phyloP scores from a whole-genome alignment of 768 basidiomycete genomes.

The Crassisporium funariophilum region DNA sequence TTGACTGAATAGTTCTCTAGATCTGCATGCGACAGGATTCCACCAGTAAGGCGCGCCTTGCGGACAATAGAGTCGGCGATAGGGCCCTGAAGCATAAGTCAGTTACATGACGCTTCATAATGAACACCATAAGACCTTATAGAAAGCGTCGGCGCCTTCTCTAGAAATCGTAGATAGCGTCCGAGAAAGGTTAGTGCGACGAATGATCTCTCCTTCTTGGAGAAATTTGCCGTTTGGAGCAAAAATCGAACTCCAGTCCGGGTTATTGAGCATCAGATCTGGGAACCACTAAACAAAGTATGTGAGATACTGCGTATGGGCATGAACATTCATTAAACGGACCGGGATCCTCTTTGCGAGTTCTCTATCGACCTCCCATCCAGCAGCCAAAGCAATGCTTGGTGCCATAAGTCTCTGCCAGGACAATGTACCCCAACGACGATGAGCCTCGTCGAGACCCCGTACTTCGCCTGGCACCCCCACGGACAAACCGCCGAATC shows the following conservation, averaged over 20 bases:
- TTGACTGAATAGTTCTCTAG: constrained; percentile 68
- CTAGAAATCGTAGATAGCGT: constrained; percentile 76
- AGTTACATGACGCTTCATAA: constrained; percentile 2
- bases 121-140: constrained; percentile 50
- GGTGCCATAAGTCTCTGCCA: constrained; percentile 84
- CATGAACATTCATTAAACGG: constrained; percentile 5
- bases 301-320: constrained; percentile 3
- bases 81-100: constrained; percentile 51
- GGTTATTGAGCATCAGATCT: constrained; percentile 61
- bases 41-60: constrained; percentile 73
- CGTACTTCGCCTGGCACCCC: constrained; percentile 90
- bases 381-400: constrained; percentile 69
- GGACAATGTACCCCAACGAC: constrained; percentile 76
- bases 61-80: constrained; percentile 80
- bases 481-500: constrained; percentile 81
- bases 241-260: constrained; percentile 84
- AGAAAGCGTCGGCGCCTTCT: constrained; percentile 81
- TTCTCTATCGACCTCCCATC: constrained; percentile 81
- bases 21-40: constrained; percentile 79
- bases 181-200: constrained; percentile 70
- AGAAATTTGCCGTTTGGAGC: constrained; percentile 74
- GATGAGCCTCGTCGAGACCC: constrained; percentile 83
- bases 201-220: constrained; percentile 73
- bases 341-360: constrained; percentile 74
- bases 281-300: constrained; percentile 39